Conservation (phyloP, 768 basidiomycete species). For the Rhizopogon vulgaris region DNA sequence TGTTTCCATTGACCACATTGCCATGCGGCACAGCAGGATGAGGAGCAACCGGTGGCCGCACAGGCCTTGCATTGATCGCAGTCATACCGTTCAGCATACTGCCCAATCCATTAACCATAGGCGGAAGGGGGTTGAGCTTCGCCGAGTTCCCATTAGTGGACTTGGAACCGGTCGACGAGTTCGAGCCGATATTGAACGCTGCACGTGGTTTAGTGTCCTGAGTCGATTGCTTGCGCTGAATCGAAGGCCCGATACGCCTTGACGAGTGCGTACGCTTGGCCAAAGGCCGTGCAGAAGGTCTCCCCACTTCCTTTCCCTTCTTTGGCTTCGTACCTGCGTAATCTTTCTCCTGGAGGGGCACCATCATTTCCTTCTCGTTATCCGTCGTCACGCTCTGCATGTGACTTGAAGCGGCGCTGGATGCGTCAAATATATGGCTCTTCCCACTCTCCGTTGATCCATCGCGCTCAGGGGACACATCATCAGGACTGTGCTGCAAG, state of each 20-base stretch:
- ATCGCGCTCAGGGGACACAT: slow-evolving; percentile 30
- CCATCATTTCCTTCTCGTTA: slow-evolving; percentile 15
- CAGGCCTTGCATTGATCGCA: slow-evolving; percentile 1
- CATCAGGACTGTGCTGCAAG: slow-evolving; percentile 38
- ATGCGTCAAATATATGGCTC: slow-evolving; percentile 26
- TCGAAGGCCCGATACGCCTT: slow-evolving; percentile 22
- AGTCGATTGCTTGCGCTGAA: slow-evolving; percentile 20
- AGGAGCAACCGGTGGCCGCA: background rate
- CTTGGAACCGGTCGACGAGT: slow-evolving; percentile 45
- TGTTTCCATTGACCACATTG: slow-evolving; percentile 10
- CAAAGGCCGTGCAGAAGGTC: slow-evolving; percentile 17
- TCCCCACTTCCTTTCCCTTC: slow-evolving; percentile 28
- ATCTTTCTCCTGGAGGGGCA: slow-evolving; percentile 12
- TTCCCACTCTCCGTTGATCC: slow-evolving; percentile 27
- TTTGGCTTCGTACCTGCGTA: slow-evolving; percentile 16
- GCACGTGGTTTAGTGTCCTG: slow-evolving; percentile 18
- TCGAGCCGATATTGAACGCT: slow-evolving; percentile 55
- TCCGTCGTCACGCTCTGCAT: slow-evolving; percentile 15
- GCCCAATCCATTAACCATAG: slow-evolving; percentile 9
- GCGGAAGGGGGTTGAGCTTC: slow-evolving; percentile 8
- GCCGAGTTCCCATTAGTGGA: slow-evolving; percentile 18
- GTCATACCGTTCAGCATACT: slow-evolving; percentile 1
- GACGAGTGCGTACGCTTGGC: slow-evolving; percentile 24
- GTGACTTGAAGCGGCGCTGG: slow-evolving; percentile 31
- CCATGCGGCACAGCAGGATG: slow-evolving; percentile 4